A percentile compares a stretch with the other conserved stretches of the same genome.
phyloP scores from a whole-genome alignment of 768 basidiomycete species.

The Mycena haematopus region DNA sequence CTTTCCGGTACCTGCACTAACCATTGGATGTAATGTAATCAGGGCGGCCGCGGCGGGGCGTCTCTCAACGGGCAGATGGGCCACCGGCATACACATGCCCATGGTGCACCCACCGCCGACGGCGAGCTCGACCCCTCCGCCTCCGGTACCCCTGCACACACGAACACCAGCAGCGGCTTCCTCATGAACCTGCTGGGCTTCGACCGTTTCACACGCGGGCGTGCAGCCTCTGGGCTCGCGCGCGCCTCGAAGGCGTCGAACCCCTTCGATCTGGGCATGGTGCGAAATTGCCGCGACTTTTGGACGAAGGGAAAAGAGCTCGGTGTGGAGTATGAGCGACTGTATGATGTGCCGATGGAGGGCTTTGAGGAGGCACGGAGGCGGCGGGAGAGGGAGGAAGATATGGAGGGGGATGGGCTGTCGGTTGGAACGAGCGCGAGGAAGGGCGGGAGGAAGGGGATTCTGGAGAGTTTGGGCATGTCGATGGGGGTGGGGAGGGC shows the following conservation, averaged over 20 bases:
- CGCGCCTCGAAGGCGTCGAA: conserved; percentile 79
- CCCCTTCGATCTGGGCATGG: conserved; percentile 87
- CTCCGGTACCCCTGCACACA: conserved; percentile 51
- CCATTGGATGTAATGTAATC: background rate
- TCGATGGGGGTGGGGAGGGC: conserved; percentile 56
- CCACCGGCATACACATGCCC: conserved; percentile 60
- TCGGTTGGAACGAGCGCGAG: conserved; percentile 36
- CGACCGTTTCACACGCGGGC: conserved; percentile 92
- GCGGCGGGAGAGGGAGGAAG: conserved; percentile 64
- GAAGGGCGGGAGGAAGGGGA: conserved; percentile 48
- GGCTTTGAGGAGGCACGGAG: conserved; percentile 81
- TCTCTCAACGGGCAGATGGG: conserved; percentile 79
- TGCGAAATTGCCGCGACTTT: conserved; percentile 89
- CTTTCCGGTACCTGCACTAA: background rate
- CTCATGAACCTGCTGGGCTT: conserved; percentile 91
- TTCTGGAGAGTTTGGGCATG: conserved; percentile 57
- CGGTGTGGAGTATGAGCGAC: conserved; percentile 86
- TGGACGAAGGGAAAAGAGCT: conserved; percentile 88
- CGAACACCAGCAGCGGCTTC: conserved; percentile 66
- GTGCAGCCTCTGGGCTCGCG: conserved; percentile 85
- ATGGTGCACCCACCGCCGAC: conserved; percentile 35
- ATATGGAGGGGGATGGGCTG: conserved; percentile 50
- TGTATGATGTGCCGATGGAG: conserved; percentile 90
- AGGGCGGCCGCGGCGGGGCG: conserved; percentile 80
- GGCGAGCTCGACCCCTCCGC: conserved; percentile 55